Evolutionary conservation across 257 asterid species (phyloP).

Genomic region (Euphrasia confusa): DNA sequence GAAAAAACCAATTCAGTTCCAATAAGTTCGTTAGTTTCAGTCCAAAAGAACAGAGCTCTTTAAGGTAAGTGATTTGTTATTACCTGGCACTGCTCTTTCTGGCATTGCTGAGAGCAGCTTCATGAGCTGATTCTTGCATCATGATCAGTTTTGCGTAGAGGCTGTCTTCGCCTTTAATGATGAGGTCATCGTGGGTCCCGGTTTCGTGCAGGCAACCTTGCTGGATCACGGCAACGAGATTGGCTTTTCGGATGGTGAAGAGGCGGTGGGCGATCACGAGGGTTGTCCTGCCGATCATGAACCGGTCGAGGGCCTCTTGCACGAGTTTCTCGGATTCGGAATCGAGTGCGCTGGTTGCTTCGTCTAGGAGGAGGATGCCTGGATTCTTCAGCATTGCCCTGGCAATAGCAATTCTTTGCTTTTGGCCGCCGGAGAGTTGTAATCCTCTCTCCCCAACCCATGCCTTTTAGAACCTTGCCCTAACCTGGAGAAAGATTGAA

Average conservation of each 20-base stretch:
- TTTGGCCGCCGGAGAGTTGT: conserved; percentile 91
- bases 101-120: conserved; percentile 65
- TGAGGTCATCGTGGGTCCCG: conserved; percentile 80
- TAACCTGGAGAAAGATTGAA: conserved; percentile 30
- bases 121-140: conserved; percentile 93
- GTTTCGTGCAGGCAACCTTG: conserved; percentile 55
- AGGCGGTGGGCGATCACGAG: conserved; percentile 85
- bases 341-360: conserved; percentile 89
- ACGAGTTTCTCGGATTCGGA: conserved; percentile 87
- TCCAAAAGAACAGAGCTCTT: too few species aligned
- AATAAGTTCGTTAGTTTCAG: too few species aligned
- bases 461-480: too few species aligned
- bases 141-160: conserved; percentile 69
- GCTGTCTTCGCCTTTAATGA: conserved; percentile 65
- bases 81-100: conserved; percentile 90
- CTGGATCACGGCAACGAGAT: conserved; percentile 71
- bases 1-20: too few species aligned
- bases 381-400: conserved; percentile 92
- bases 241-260: conserved; percentile 82
- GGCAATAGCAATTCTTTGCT: conserved; percentile 87
- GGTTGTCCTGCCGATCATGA: conserved; percentile 88
- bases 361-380: conserved; percentile 68
- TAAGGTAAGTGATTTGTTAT: not conserved
- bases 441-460: conserved; percentile 86
- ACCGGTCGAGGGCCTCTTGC: conserved; percentile 86